Percentiles rank a stretch among this genome's conserved stretches.
phyloP scores from a whole-genome alignment of 2,329 filamentous ascomycete species.

The Aspergillaceae sp. region DNA sequence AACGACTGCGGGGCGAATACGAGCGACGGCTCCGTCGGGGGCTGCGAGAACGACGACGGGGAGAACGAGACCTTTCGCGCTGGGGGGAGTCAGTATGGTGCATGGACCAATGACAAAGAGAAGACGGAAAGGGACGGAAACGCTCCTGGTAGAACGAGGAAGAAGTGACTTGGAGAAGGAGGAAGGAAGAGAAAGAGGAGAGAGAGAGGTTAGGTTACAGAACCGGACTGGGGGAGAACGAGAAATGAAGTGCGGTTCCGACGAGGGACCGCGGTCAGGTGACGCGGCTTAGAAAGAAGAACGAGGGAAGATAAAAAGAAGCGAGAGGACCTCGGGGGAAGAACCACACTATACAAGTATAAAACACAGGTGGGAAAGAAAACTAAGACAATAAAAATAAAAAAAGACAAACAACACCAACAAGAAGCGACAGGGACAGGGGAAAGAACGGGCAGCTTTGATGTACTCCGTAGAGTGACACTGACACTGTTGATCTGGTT shows the following conservation, averaged over 20 bases:
- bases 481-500: too few species aligned
- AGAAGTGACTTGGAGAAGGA: neutral
- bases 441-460: too few species aligned
- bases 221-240: neutral
- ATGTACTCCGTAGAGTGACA: too few species aligned
- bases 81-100: constrained; percentile 38
- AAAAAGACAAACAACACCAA: neutral
- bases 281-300: neutral
- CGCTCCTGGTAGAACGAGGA: neutral
- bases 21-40: constrained; percentile 67
- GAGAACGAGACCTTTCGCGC: constrained; percentile 68
- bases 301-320: neutral
- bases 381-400: neutral
- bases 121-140: neutral
- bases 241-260: neutral
- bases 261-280: constrained; percentile 2
- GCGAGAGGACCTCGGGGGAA: neutral
- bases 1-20: constrained; percentile 70
- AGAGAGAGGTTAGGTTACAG: constrained; percentile 1
- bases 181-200: constrained; percentile 3
- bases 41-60: constrained; percentile 68
- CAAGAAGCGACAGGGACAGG: too few species aligned
- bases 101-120: constrained; percentile 15
- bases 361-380: neutral
- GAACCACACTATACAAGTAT: neutral